Percentiles rank a stretch among this genome's conserved stretches.
Conservation (phyloP, 257 asterid genomes). For the Solanum neorickii region DNA sequence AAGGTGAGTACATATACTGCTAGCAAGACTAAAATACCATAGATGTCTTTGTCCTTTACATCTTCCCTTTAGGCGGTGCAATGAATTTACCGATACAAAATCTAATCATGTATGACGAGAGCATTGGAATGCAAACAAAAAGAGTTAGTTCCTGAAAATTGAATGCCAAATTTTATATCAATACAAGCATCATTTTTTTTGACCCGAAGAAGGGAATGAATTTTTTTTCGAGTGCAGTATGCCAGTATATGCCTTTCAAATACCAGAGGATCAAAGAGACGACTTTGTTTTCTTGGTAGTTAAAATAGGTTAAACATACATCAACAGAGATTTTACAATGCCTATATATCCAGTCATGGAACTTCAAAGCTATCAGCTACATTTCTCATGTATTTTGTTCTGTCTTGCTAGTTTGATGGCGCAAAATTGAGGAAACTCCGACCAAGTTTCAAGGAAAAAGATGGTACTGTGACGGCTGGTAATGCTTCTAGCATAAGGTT, state of each 20-base stretch:
- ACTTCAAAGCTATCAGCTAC: background rate
- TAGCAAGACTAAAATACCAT: background rate
- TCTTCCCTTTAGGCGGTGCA: background rate
- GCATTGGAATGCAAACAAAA: background rate
- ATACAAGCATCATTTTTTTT: background rate
- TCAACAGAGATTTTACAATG: background rate
- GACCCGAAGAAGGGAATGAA: background rate
- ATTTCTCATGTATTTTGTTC: background rate
- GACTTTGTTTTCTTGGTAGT: background rate
- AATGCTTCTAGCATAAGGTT: conserved; percentile 98
- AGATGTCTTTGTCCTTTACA: background rate
- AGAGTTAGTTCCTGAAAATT: background rate
- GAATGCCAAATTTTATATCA: background rate
- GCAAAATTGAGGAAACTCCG: conserved; percentile 88
- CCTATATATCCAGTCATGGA: background rate
- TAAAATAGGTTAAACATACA: background rate
- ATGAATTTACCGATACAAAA: background rate
- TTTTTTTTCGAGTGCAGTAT: background rate
- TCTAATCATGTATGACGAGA: background rate
- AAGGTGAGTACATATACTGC: conserved; percentile 41
- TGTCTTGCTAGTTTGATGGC: conserved; percentile 68
- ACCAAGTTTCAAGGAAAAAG: conserved; percentile 95
- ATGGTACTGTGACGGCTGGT: conserved; percentile 95
- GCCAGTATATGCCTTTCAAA: background rate
- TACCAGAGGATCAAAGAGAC: background rate